Percentiles rank a stretch among this genome's conserved stretches.
Conservation (phyloP, 139 green algal species). For the Pleodorina starrii region DNA sequence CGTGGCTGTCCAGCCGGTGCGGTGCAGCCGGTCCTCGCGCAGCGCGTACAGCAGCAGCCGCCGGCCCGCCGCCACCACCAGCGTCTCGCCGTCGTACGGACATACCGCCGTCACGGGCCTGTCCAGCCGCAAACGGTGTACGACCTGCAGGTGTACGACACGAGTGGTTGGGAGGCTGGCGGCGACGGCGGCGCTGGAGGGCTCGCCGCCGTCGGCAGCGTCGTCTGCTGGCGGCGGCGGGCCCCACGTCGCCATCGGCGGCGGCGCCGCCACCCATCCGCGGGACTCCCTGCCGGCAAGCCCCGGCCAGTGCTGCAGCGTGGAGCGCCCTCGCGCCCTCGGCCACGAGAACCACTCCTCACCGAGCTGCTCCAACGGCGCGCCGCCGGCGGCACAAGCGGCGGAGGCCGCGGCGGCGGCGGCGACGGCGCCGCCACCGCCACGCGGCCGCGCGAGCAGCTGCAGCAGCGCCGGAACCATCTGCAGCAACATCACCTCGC, state of each 20-base stretch:
- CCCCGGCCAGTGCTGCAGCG: neutral
- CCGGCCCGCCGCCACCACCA: constrained; percentile 17
- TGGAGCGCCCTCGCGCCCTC: neutral
- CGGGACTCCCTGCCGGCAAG: no score
- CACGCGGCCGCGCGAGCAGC: neutral
- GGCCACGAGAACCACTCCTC: constrained; percentile 9
- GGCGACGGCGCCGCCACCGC: neutral
- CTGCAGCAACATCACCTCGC: constrained; percentile 8
- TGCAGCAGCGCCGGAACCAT: constrained; percentile 22
- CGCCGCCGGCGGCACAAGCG: neutral
- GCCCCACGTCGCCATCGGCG: neutral
- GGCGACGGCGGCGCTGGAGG: neutral
- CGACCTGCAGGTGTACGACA: neutral
- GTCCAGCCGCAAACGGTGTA: constrained; percentile 19
- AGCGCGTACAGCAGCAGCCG: constrained; percentile 31
- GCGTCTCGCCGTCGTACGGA: neutral
- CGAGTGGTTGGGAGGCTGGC: neutral
- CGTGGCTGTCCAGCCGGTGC: constrained; percentile 18
- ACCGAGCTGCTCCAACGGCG: neutral
- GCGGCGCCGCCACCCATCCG: neutral
- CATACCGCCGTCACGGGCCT: constrained; percentile 19
- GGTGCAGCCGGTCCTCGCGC: neutral
- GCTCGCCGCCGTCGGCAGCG: neutral
- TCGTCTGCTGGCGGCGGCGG: neutral
- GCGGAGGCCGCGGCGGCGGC: neutral